phyloP scores from a whole-genome alignment of 345 rosid species.

The Psidium guajava region DNA sequence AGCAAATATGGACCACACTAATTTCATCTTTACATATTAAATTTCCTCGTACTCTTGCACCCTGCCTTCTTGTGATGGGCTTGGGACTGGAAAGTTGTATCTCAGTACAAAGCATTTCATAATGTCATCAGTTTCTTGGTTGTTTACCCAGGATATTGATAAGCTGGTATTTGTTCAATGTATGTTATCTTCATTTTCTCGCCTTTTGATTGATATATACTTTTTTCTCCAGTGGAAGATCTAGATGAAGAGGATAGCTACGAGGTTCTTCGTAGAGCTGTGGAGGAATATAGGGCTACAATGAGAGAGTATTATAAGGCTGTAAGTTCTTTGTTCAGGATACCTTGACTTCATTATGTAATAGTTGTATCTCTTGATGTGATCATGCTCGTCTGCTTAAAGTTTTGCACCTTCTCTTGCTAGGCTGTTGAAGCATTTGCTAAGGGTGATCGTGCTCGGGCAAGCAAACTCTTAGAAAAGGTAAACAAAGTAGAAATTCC shows the following conservation, averaged over 20 bases:
- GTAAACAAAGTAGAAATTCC: slow-evolving; percentile 6
- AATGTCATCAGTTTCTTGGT: not conserved
- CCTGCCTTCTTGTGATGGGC: not conserved
- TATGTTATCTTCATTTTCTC: not conserved
- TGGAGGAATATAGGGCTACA: slow-evolving; percentile 28
- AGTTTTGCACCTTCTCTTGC: not conserved
- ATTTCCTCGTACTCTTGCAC: not conserved
- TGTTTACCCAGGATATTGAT: not conserved
- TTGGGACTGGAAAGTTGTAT: not conserved
- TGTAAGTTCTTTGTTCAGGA: slow-evolving; percentile 15
- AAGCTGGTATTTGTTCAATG: not conserved
- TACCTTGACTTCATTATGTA: not conserved
- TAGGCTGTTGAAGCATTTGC: slow-evolving; percentile 46
- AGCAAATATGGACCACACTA: not conserved
- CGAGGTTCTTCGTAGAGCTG: slow-evolving; percentile 40
- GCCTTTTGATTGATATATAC: not conserved
- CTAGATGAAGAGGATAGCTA: slow-evolving; percentile 23
- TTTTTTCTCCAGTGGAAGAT: not conserved
- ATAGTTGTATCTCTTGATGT: not conserved
- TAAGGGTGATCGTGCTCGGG: slow-evolving; percentile 23
- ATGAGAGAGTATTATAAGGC: slow-evolving; percentile 49
- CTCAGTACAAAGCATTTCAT: not conserved
- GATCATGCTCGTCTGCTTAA: not conserved
- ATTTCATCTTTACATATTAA: not conserved
- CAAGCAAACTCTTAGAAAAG: slow-evolving; percentile 32